Percentiles rank a stretch among this genome's conserved stretches.
Evolutionary conservation across 371 early-diverging fungal species (phyloP).

Genomic region (Apophysomyces trapeziformis): DNA sequence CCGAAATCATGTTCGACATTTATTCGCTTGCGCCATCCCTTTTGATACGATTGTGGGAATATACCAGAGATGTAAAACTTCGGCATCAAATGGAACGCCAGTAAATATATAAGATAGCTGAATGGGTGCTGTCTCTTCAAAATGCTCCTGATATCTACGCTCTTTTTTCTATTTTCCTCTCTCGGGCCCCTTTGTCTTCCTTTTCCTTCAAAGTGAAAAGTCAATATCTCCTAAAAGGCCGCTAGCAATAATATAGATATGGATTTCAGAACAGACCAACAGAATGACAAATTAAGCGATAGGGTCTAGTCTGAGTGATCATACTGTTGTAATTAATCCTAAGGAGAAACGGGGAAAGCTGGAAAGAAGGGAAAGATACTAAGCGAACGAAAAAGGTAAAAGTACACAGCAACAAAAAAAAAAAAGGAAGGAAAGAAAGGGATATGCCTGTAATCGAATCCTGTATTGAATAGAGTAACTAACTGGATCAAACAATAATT

Average conservation of each 20-base stretch:
- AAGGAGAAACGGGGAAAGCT: background rate
- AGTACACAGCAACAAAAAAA: no score
- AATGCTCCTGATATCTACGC: background rate
- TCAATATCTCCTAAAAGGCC: background rate
- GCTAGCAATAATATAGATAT: conserved; percentile 9
- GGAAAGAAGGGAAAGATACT: background rate
- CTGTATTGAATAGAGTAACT: conserved; percentile 3
- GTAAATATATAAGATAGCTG: no score
- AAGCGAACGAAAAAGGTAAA: background rate
- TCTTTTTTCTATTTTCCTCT: background rate
- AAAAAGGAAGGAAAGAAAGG: no score
- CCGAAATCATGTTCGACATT: conserved; percentile 37
- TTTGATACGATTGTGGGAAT: conserved; percentile 34
- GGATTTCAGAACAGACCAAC: conserved; percentile 11
- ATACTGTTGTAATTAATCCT: background rate
- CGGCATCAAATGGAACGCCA: background rate
- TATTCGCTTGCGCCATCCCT: conserved; percentile 36
- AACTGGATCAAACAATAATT: conserved; percentile 12
- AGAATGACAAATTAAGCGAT: conserved; percentile 7
- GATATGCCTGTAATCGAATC: no score
- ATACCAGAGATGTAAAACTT: conserved; percentile 15
- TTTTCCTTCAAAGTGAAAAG: no score
- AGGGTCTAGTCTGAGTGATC: background rate
- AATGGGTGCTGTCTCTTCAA: background rate
- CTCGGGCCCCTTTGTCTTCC: background rate